Evolutionary conservation across 306 rosid genomes (phyloP).

Genomic region (Vachellia pachyceras): DNA sequence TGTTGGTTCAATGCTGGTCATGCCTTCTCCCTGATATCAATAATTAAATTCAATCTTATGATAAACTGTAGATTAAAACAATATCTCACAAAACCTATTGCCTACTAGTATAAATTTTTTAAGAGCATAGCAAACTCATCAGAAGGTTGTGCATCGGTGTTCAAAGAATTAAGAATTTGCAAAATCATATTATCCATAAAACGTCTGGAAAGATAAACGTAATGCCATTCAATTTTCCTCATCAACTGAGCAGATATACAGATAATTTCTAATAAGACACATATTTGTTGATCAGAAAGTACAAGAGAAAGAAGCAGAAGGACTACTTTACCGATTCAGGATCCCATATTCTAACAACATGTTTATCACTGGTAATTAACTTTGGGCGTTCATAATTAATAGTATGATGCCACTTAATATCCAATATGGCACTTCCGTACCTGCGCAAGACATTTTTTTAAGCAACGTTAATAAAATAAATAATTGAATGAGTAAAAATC

Average conservation of each 20-base stretch:
- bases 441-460: slow-evolving; percentile 48
- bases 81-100: slow-evolving; percentile 11
- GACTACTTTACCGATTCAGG: slow-evolving; percentile 70
- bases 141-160: slow-evolving; percentile 2
- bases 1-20: slow-evolving; percentile 93
- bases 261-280: slow-evolving; percentile 21
- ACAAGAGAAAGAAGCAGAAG: slow-evolving; percentile 21
- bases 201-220: neutral
- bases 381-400: slow-evolving; percentile 72
- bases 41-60: slow-evolving; percentile 19
- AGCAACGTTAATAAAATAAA: slow-evolving; percentile 10
- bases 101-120: neutral
- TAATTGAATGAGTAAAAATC: slow-evolving; percentile 13
- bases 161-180: slow-evolving; percentile 9
- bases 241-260: neutral
- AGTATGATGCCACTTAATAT: slow-evolving; percentile 93
- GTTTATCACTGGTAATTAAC: slow-evolving; percentile 80
- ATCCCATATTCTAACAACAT: slow-evolving; percentile 89
- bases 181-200: neutral
- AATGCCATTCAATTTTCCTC: slow-evolving; percentile 1
- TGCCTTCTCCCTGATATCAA: slow-evolving; percentile 78
- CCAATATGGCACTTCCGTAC: slow-evolving; percentile 91
- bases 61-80: neutral
- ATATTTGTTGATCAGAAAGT: slow-evolving; percentile 30
- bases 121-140: slow-evolving; percentile 23